Base-by-base conservation (phyloP, 306 rosid genomes). In the Acacia crassicarpa region DNA sequence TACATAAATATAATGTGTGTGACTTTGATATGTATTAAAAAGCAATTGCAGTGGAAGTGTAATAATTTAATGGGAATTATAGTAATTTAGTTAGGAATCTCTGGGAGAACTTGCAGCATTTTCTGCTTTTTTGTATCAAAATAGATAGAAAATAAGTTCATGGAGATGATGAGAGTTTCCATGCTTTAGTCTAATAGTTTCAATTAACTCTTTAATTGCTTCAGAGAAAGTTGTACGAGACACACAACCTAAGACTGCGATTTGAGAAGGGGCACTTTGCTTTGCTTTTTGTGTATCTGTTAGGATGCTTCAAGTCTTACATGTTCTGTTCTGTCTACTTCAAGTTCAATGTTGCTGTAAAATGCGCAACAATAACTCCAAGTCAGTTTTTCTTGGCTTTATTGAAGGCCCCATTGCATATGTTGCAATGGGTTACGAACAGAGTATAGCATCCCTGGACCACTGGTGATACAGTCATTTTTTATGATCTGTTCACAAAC, bases 321-420 rank as follows among this genome's bases (percentile, higher is more conserved):
- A 71, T 76, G 67, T 70, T 76, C n/a, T n/a, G n/a, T n/a, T n/a
- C n/a, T n/a, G n/a, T n/a, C n/a, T n/a, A n/a, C n/a, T n/a, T n/a
- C 90, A 93, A 98, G 89, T 93, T 88, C 84, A 95, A 93, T 75
- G 98, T 95, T 77, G 98, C 98, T 14, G 98, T 95, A 70, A 95
- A 95, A 85, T 95, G 99, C 73, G 99, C 99, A 38, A 95, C 99
- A 54, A 92, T 92, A 79, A 95, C 99, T 23, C 99, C 99, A 72
- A 98, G 99, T 93, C 74, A 77, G 94, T 83, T 68, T 63, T 72
- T 67, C 56, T 40, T 58, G 33, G 43, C 83, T 87, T 79, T 78
- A 67, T 44, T 30, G 32, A 30, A 30, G 32, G 32, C 32, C 32
- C 32, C 32, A 30, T 2, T 30, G 32, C 32, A 30, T 30, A 30